Evolutionary conservation across 2,329 filamentous ascomycete species (phyloP).

Genomic region (Sporothrix pallida): DNA sequence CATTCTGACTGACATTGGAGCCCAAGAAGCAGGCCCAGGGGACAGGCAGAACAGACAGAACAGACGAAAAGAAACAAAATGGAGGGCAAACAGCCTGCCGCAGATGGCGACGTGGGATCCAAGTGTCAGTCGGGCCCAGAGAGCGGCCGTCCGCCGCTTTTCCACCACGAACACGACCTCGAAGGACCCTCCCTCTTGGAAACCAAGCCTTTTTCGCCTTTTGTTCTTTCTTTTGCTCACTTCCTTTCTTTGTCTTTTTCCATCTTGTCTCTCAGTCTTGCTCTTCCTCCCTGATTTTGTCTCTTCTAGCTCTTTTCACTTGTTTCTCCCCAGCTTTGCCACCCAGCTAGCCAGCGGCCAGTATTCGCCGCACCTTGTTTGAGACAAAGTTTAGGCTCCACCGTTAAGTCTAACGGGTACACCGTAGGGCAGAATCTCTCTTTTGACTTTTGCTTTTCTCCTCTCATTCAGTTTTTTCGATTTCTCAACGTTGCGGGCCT

Average conservation of each 20-base stretch:
- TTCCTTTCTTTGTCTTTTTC: not conserved
- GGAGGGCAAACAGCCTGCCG: slow-evolving; percentile 5
- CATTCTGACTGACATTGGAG: not conserved
- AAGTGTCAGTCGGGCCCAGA: not conserved
- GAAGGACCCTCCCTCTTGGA: not conserved
- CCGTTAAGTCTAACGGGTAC: not conserved
- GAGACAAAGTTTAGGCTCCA: not conserved
- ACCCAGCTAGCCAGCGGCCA: not conserved
- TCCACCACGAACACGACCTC: not conserved
- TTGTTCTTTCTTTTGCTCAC: too few species aligned
- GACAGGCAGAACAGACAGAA: too few species aligned
- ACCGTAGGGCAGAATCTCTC: not conserved
- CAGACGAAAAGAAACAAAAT: not conserved
- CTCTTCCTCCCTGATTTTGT: not conserved
- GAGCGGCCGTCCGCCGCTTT: not conserved
- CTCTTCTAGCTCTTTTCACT: not conserved
- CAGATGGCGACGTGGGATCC: slow-evolving; percentile 15
- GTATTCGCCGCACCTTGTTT: slow-evolving; percentile 12
- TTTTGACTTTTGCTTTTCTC: not conserved
- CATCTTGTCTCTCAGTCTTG: not conserved
- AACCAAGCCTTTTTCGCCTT: too few species aligned
- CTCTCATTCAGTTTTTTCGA: not conserved
- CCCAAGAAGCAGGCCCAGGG: not conserved
- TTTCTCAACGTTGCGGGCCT: not conserved
- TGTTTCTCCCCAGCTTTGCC: slow-evolving; percentile 2